Conservation (phyloP, 441 rosid species). For the Rhodomyrtus psidioides region DNA sequence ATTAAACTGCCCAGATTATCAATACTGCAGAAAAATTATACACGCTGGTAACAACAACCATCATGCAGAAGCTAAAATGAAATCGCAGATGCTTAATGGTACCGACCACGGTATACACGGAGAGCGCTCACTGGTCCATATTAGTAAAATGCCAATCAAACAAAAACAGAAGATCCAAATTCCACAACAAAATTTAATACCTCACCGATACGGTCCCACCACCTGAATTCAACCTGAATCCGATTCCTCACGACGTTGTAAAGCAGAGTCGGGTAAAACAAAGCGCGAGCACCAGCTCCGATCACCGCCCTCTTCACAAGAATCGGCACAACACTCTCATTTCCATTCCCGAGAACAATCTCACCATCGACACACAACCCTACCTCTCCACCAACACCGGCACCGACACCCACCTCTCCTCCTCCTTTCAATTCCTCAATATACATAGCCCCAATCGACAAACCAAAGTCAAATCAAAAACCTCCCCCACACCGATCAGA, state of each 20-base stretch:
- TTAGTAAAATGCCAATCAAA: neutral
- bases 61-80: neutral
- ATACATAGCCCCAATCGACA: constrained; percentile 28
- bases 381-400: constrained; percentile 1
- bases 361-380: constrained; percentile 7
- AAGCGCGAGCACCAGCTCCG: constrained; percentile 74
- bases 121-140: too few relatives aligned
- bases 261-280: constrained; percentile 62
- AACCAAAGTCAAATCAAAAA: neutral
- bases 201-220: constrained; percentile 77
- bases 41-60: neutral
- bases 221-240: constrained; percentile 57
- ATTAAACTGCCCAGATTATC: neutral
- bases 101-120: neutral
- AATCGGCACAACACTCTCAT: neutral
- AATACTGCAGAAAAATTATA: neutral
- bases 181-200: constrained; percentile 12
- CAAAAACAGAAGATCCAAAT: neutral
- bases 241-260: constrained; percentile 76
- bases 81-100: neutral
- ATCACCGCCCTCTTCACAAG: constrained; percentile 41
- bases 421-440: constrained; percentile 43
- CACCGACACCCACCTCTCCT: constrained; percentile 23
- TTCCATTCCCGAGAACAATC: constrained; percentile 13
- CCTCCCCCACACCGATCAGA: neutral